phyloP scores from a whole-genome alignment of 2,329 filamentous ascomycete genomes.

The Aspergillus hiratsukae region DNA sequence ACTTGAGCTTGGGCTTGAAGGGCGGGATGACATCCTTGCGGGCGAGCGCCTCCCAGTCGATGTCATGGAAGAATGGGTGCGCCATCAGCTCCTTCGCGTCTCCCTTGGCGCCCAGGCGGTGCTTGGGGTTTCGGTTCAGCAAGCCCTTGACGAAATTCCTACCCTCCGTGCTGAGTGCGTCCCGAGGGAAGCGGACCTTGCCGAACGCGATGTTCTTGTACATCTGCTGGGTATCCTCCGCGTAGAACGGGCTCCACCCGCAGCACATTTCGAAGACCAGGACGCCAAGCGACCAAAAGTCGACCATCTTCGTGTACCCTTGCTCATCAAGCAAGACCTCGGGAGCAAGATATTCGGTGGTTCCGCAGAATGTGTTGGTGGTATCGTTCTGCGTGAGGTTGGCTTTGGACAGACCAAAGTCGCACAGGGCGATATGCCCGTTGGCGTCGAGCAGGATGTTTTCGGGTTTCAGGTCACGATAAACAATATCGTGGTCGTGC shows the following conservation, averaged over 20 bases:
- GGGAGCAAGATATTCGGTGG: slow-evolving; percentile 93
- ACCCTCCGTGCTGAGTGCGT: slow-evolving; percentile 90
- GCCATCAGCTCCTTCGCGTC: slow-evolving; percentile 93
- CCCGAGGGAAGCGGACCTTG: slow-evolving; percentile 92
- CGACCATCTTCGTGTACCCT: slow-evolving; percentile 99
- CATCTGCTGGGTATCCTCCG: slow-evolving; percentile 99
- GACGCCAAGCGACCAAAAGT: slow-evolving; percentile 97
- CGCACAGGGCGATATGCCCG: slow-evolving; percentile 94
- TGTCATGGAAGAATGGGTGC: slow-evolving; percentile 89
- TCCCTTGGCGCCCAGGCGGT: slow-evolving; percentile 82
- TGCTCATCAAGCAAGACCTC: slow-evolving; percentile 94
- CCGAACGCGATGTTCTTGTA: slow-evolving; percentile 99
- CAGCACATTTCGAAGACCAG: slow-evolving; percentile 99
- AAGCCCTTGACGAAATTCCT: slow-evolving; percentile 97
- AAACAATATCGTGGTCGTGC: slow-evolving; percentile 95
- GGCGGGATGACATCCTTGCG: slow-evolving; percentile 93
- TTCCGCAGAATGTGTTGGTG: slow-evolving; percentile 98
- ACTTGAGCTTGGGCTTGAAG: slow-evolving; percentile 96
- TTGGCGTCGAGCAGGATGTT: slow-evolving; percentile 97
- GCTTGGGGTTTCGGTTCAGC: slow-evolving; percentile 93
- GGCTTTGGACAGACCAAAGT: slow-evolving; percentile 96
- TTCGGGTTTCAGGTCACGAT: slow-evolving; percentile 94
- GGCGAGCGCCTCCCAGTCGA: slow-evolving; percentile 83
- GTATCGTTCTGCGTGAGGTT: slow-evolving; percentile 96
- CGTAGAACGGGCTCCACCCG: slow-evolving; percentile 98